Evolutionary conservation across 768 basidiomycete species (phyloP).

Genomic region (Rhizopogon vulgaris): DNA sequence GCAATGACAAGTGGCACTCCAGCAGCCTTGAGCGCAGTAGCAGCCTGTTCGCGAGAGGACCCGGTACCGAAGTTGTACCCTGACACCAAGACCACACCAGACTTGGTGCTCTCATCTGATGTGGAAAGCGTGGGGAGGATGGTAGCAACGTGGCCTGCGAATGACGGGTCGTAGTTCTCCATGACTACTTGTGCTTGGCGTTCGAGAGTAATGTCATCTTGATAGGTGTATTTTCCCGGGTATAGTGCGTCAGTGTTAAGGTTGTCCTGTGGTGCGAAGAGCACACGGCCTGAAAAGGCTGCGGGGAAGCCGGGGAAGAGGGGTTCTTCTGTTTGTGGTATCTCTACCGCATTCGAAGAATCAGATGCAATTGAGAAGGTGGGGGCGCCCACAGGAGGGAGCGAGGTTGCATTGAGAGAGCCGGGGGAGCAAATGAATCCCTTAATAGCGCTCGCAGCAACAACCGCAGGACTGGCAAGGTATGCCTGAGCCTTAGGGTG

Average conservation of each 20-base stretch:
- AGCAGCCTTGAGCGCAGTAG: constrained; percentile 92
- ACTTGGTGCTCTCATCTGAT: constrained; percentile 28
- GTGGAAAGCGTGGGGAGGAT: constrained; percentile 23
- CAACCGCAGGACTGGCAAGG: constrained; percentile 93
- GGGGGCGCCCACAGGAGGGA: constrained; percentile 49
- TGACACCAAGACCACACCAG: constrained; percentile 76
- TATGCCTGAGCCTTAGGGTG: constrained; percentile 93
- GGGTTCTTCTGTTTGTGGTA: constrained; percentile 41
- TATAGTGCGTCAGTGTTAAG: constrained; percentile 98
- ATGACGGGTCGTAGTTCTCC: constrained; percentile 96
- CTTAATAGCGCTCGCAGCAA: constrained; percentile 90
- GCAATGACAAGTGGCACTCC: constrained; percentile 91
- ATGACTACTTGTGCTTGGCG: constrained; percentile 95
- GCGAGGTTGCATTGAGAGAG: constrained; percentile 44
- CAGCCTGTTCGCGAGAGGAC: constrained; percentile 96
- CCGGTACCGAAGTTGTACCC: constrained; percentile 99
- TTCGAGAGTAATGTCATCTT: constrained; percentile 95
- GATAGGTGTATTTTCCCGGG: constrained; percentile 98
- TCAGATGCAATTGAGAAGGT: constrained; percentile 46
- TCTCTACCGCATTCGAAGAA: constrained; percentile 21
- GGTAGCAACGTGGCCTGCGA: constrained; percentile 64
- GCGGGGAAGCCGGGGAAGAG: constrained; percentile 80
- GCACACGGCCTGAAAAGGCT: constrained; percentile 74
- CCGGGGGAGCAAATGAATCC: constrained; percentile 87
- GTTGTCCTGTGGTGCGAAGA: constrained; percentile 96